Base-by-base conservation (phyloP, 2,329 filamentous ascomycete genomes). In the Plenodomus biglobosus region DNA sequence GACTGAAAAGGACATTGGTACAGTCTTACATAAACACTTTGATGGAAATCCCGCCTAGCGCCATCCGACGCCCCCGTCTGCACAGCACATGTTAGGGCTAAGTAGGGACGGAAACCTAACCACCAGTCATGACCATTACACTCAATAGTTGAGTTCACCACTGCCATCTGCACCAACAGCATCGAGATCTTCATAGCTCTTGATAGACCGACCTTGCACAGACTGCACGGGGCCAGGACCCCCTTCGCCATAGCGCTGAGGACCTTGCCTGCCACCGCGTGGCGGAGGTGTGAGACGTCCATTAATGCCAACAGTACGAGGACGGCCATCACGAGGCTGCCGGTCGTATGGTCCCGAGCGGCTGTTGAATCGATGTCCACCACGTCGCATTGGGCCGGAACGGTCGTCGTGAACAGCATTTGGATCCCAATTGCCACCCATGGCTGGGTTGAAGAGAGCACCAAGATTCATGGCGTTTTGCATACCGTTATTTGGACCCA, bases 161-260 rank as follows among this genome's bases (percentile, higher is more conserved):
- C 86, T 85, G 35, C 86, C 89, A 42, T 72, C 71, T 17, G 67
- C 69, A 34, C 73, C 74, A 42, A 75, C 76, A n/a, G 95, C 92
- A 75, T 99, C 94, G 19, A 99, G 78, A 69, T 99, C 94, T 72
- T 99, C 95, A 69, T 99, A 99, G 71, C 90, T 96, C 80, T 95
- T 96, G 57, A 99, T 76, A 52, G 89, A 96, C 48, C 94, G 84
- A 4, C 94, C 94, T 59, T 95, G 90, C 1, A 95, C 91, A 10
- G 94, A 92, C 73, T 97, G 92, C 17, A 89, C 83, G 17, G 94
- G 92, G 0, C 91, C 92, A 44, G 87, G 85, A 19, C 83, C 87
- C 34, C 88, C 87, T 40, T 89, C 88, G 2, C 86, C 87, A 56
- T 90, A 88, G 36, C 87, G 86, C 81, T 86, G 88, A 50, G 76